A percentile compares a stretch with the other conserved stretches of the same genome.
Evolutionary conservation across 2,329 filamentous ascomycete genomes (phyloP).

Genomic region (Scleromitrula shiraiana): DNA sequence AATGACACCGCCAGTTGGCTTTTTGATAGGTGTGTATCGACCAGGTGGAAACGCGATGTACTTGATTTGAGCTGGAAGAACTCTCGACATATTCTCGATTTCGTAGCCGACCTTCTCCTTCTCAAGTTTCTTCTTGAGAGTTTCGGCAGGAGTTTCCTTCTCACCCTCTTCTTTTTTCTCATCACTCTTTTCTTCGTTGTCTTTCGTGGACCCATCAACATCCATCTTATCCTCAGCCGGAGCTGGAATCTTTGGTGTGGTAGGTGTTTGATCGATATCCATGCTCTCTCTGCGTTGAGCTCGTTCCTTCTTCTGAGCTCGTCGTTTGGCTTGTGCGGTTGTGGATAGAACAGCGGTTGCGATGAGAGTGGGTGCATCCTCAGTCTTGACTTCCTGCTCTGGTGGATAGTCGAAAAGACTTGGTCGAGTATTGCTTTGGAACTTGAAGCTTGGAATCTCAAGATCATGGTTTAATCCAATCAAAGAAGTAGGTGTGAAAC

Average conservation of each 20-base stretch:
- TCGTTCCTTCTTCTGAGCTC: constrained; percentile 88
- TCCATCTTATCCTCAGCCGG: constrained; percentile 80
- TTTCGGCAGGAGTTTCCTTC: constrained; percentile 48
- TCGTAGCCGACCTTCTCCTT: constrained; percentile 97
- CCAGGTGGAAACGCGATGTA: constrained; percentile 88
- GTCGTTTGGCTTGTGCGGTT: constrained; percentile 91
- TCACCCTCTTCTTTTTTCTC: constrained; percentile 56
- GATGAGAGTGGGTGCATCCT: constrained; percentile 88
- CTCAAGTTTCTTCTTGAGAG: constrained; percentile 80
- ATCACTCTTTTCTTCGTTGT: constrained; percentile 40
- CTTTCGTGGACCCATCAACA: constrained; percentile 47
- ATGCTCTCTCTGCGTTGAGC: constrained; percentile 87
- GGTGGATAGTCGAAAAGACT: constrained; percentile 98
- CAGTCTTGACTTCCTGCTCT: constrained; percentile 88
- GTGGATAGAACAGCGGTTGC: constrained; percentile 94
- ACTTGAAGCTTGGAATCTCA: constrained; percentile 89
- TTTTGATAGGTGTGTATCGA: constrained; percentile 87
- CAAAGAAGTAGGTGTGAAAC: constrained; percentile 93
- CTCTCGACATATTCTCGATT: constrained; percentile 92
- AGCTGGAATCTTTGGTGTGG: constrained; percentile 54
- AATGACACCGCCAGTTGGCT: constrained; percentile 90
- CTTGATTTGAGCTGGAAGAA: constrained; percentile 87
- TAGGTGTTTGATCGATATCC: constrained; percentile 78
- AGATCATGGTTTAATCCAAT: constrained; percentile 92
- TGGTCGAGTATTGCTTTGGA: constrained; percentile 87